Percentiles rank a stretch among this genome's conserved stretches.
phyloP scores from a whole-genome alignment of 2,329 filamentous ascomycete genomes.

The Aspergillus japonicus region DNA sequence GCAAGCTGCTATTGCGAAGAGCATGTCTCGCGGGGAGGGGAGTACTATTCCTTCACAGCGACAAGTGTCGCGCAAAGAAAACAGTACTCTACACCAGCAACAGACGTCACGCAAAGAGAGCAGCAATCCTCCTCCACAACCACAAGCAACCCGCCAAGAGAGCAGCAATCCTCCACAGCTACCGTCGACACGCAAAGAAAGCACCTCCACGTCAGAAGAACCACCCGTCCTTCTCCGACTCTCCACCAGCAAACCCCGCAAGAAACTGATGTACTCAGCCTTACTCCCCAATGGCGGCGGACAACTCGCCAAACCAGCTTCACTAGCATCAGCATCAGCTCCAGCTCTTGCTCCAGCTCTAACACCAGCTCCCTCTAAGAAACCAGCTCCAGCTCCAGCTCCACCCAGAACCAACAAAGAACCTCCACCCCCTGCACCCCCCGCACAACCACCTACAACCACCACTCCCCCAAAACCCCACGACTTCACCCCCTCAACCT shows the following conservation, averaged over 20 bases:
- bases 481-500: constrained; percentile 17
- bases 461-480: neutral
- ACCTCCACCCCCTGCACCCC: neutral
- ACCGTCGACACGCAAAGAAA: neutral
- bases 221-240: constrained; percentile 31
- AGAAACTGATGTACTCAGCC: constrained; percentile 46
- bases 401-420: neutral
- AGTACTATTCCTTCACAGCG: neutral
- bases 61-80: neutral
- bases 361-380: neutral
- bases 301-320: constrained; percentile 14
- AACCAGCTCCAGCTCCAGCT: constrained; percentile 3
- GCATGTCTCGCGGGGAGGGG: neutral
- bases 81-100: neutral
- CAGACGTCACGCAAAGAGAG: neutral
- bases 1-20: neutral
- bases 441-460: constrained; percentile 19
- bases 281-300: constrained; percentile 28
- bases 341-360: constrained; percentile 6
- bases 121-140: too few relatives aligned
- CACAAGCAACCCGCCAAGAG: neutral
- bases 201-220: constrained; percentile 1
- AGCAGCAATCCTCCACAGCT: neutral
- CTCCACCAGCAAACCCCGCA: constrained; percentile 37
- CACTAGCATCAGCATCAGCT: constrained; percentile 8